Evolutionary conservation across 2,329 filamentous ascomycete genomes (phyloP), one percentile per base, ranked within the genome.

Genomic region (Scytalidium sp.): DNA sequence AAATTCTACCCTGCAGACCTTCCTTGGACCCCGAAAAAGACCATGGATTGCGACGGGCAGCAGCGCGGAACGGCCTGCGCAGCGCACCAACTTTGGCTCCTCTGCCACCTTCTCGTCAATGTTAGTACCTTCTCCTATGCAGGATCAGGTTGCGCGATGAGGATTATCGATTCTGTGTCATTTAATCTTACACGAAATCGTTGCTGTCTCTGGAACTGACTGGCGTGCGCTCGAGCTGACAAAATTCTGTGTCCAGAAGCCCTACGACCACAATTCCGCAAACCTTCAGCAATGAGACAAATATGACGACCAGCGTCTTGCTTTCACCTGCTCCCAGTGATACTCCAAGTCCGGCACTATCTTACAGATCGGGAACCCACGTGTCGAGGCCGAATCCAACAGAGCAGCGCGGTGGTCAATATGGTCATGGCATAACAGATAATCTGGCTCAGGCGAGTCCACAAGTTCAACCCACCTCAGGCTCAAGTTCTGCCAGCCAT

Each of bases 251-350:
- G 5, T 23, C 25, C 21, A 45, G 43, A 17, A n/a, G 20, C 5
- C 13, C 32, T 36, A n/a, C 32, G 4, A n/a, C 13, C 32, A 15
- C 32, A n/a, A 36, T 4, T n/a, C 7, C 13, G 13, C 32, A 6
- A 36, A n/a, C 32, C 15, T 36, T n/a, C 32, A 6, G 32, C 32
- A n/a, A 36, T n/a, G 32, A 36, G 32, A 15, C 15, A n/a, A 36
- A 36, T 36, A 36, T 50, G 50, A 54, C 52, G 19, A 55, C 63
- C 50, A 57, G 67, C 27, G 70, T 79, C 19, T 73, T 86, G 45
- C 80, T 82, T 6, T 85, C 85, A 13, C 83, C 84, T 25, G 76
- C 82, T 11, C 76, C 80, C 10, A 87, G 81, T 61, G 79, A 86
- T 55, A 81, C 84, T 53, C 70, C 73, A 15, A 81, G 78, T 59